These are phyloP conservation scores for Monosporascus sp. DNA, from an alignment of 2,329 filamentous ascomycete genomes.

Conservation along the genomic window DNA sequence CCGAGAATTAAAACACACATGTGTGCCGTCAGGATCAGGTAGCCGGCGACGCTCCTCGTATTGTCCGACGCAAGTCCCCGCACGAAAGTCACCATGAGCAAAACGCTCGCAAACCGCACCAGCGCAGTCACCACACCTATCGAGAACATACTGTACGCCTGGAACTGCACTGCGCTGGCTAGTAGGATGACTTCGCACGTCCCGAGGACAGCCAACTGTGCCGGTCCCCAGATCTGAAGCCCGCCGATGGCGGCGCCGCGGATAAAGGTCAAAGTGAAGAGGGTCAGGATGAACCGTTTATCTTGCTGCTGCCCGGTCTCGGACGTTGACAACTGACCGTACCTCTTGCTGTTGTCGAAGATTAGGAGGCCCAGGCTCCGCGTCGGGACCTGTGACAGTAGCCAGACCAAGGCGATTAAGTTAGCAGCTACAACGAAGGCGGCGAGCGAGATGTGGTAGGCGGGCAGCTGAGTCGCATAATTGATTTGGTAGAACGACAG, in stretches of 20 bases:
- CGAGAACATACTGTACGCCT: conserved; percentile 3
- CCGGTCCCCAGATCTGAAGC: conserved; percentile 9
- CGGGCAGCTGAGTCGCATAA: conserved; percentile 5
- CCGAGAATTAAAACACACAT: conserved; percentile 28
- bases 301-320: conserved; percentile 3
- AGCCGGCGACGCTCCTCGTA: conserved; percentile 64
- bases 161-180: conserved; percentile 5
- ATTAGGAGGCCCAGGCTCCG: conserved; percentile 8
- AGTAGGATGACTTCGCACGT: conserved; percentile 9
- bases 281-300: conserved; percentile 7
- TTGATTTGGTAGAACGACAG: conserved; percentile 11
- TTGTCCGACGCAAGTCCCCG: conserved; percentile 58
- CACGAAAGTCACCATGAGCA: conserved; percentile 39
- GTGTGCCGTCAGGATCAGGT: conserved; percentile 61
- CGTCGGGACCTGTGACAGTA: conserved; percentile 6
- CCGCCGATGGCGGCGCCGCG: conserved; percentile 10
- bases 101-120: conserved; percentile 48
- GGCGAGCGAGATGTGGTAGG: conserved; percentile 6
- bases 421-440: conserved; percentile 3
- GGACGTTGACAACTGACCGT: conserved; percentile 3
- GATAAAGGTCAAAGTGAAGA: conserved; percentile 9
- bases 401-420: conserved; percentile 6
- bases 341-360: conserved; percentile 5
- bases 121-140: conserved; percentile 12
- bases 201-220: conserved; percentile 7